These are phyloP conservation scores for Eucalyptus curtisii DNA, from an alignment of 345 rosid genomes.

Conservation along the genomic window DNA sequence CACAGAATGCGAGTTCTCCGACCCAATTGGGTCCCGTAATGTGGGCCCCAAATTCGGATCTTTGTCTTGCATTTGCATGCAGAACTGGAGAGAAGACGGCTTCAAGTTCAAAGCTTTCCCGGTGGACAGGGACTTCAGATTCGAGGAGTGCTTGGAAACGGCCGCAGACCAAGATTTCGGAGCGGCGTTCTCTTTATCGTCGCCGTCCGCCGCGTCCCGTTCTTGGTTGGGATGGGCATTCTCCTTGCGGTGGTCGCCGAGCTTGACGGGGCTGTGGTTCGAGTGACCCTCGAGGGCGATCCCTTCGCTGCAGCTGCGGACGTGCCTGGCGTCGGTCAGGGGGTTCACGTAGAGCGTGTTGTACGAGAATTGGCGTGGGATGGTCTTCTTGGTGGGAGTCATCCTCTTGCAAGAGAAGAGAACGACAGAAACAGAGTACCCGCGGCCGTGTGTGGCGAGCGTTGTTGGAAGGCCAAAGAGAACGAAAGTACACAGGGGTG, in stretches of 20 bases:
- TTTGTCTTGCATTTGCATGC: slow-evolving; percentile 72
- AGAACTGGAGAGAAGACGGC: slow-evolving; percentile 64
- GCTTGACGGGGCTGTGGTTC: not conserved
- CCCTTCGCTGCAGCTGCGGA: slow-evolving; percentile 21
- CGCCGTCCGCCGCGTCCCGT: not conserved
- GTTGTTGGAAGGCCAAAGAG: not conserved
- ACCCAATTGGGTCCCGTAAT: slow-evolving; percentile 46
- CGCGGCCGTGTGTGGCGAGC: not conserved
- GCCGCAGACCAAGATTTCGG: slow-evolving; percentile 20
- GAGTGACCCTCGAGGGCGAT: not conserved
- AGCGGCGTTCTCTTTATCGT: slow-evolving; percentile 31
- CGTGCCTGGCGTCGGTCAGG: slow-evolving; percentile 19
- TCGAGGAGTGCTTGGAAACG: not conserved
- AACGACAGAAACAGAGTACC: not conserved
- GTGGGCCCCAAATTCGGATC: slow-evolving; percentile 40
- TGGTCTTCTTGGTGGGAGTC: not conserved
- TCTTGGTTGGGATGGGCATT: slow-evolving; percentile 6
- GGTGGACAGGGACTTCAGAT: slow-evolving; percentile 37
- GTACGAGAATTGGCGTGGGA: slow-evolving; percentile 14
- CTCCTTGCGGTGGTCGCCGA: slow-evolving; percentile 24
- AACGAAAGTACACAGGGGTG: not conserved
- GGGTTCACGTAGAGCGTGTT: slow-evolving; percentile 25
- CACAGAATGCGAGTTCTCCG: slow-evolving; percentile 57
- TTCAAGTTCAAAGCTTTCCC: slow-evolving; percentile 51
- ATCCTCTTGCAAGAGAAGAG: not conserved